Conservation (phyloP, 2,329 filamentous ascomycete species). For the Didymellaceae sp. region DNA sequence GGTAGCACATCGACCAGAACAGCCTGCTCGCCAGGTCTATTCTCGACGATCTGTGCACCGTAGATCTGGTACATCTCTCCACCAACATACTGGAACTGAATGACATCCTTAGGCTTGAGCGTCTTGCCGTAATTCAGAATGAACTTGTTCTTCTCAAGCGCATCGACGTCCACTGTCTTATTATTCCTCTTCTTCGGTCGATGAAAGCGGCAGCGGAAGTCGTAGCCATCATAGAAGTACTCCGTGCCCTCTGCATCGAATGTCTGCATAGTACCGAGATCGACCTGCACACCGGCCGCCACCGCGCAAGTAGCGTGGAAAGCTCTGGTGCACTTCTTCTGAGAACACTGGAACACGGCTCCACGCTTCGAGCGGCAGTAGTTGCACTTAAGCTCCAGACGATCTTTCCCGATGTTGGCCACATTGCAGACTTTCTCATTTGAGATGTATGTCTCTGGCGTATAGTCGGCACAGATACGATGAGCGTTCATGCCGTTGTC, state of each 20-base stretch:
- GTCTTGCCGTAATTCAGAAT: slow-evolving; percentile 72
- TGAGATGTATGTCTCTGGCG: slow-evolving; percentile 89
- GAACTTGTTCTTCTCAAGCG: slow-evolving; percentile 72
- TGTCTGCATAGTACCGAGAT: slow-evolving; percentile 83
- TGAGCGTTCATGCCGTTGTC: slow-evolving; percentile 89
- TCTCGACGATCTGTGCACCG: slow-evolving; percentile 86
- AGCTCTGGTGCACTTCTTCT: slow-evolving; percentile 89
- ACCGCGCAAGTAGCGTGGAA: slow-evolving; percentile 96
- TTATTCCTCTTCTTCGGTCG: slow-evolving; percentile 87
- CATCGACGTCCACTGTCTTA: slow-evolving; percentile 72
- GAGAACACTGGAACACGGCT: slow-evolving; percentile 96
- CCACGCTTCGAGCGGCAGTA: slow-evolving; percentile 94
- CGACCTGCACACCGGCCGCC: slow-evolving; percentile 88
- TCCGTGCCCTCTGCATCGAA: slow-evolving; percentile 90
- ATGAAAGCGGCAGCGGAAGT: slow-evolving; percentile 95
- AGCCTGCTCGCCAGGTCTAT: slow-evolving; percentile 74
- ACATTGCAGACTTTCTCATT: slow-evolving; percentile 81
- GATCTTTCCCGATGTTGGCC: slow-evolving; percentile 81
- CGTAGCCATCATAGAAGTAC: slow-evolving; percentile 89
- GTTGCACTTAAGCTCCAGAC: slow-evolving; percentile 89
- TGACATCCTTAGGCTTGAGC: slow-evolving; percentile 75
- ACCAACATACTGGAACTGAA: slow-evolving; percentile 81
- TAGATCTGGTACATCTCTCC: slow-evolving; percentile 88
- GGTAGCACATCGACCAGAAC: slow-evolving; percentile 84
- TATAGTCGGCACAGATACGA: slow-evolving; percentile 85